A percentile compares a stretch with the other conserved stretches of the same genome.
Conservation (phyloP, 2,329 filamentous ascomycete genomes). For the Exophiala sideris region DNA sequence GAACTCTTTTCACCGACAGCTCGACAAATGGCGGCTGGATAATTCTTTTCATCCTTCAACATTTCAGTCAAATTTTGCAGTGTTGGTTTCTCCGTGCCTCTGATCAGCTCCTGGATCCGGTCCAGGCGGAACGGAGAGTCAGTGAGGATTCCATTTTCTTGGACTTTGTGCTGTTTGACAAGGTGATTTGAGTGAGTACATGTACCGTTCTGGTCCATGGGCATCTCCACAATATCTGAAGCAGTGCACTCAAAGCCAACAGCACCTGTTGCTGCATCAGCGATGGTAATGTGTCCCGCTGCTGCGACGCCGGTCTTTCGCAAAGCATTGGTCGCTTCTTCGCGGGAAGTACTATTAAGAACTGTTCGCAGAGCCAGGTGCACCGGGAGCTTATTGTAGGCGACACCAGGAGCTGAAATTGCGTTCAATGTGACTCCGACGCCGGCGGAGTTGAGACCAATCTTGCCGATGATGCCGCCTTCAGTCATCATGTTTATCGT, state of each 20-base stretch:
- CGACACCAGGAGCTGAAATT: slow-evolving; percentile 50
- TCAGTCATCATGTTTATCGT: slow-evolving; percentile 56
- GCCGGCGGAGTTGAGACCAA: slow-evolving; percentile 53
- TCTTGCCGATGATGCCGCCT: slow-evolving; percentile 57
- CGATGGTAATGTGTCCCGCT: slow-evolving; percentile 54
- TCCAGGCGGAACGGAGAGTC: slow-evolving; percentile 32
- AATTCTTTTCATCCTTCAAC: slow-evolving; percentile 35
- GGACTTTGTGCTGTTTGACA: slow-evolving; percentile 29
- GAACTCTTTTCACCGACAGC: slow-evolving; percentile 30
- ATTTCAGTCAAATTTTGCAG: slow-evolving; percentile 29
- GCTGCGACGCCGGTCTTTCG: slow-evolving; percentile 49
- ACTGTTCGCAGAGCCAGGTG: slow-evolving; percentile 54
- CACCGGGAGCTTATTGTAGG: slow-evolving; percentile 47
- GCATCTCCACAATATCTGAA: slow-evolving; percentile 29
- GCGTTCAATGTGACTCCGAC: slow-evolving; percentile 58
- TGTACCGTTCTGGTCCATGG: slow-evolving; percentile 30
- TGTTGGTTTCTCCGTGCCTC: slow-evolving; percentile 19
- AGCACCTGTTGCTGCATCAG: slow-evolving; percentile 43
- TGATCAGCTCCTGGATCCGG: slow-evolving; percentile 32
- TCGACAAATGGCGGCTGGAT: slow-evolving; percentile 35
- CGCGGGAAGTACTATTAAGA: slow-evolving; percentile 47
- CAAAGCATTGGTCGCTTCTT: slow-evolving; percentile 46
- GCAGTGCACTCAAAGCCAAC: slow-evolving; percentile 51
- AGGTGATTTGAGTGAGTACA: slow-evolving; percentile 48
- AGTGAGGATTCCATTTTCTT: slow-evolving; percentile 18